Evolutionary conservation across 306 rosid species (phyloP), one percentile per base, ranked within the genome.

Genomic region (Styphnolobium japonicum): DNA sequence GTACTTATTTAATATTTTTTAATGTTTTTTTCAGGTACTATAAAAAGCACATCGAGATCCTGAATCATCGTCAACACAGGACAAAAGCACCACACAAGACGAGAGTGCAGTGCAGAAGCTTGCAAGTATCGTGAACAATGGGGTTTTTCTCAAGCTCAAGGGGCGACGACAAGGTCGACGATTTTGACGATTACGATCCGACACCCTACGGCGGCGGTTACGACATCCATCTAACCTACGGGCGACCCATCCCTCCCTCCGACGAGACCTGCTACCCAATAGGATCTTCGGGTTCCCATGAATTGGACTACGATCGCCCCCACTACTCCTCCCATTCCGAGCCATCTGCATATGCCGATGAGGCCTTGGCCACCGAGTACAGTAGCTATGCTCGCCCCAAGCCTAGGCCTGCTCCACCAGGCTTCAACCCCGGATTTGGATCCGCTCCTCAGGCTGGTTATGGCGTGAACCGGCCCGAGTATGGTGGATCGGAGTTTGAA

Each of bases 231-330:
- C 55, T 88, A 21, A 90, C 85, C 4, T 88, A 88, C 31, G 92
- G 95, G 11, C 91, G 88, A n/a, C 91, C 95, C 16, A 19, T 88
- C 12, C 80, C 80, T 3, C 92, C 91, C 0, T 82, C 87, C 0
- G 87, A 88, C 0, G 98, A 95, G 62, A 91, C 87, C 67, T 95
- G 99, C 77, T 84, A 93, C 82, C 57, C 91, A 0, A 23, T 63
- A 67, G 77, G 92, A 5, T 45, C 68, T 45, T 42, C 73, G 1
- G 82, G 81, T 3, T 52, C 89, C 25, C 84, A 80, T 1, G 83
- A 86, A 0, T 78, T 90, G 43, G 98, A 94, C 42, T 94, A 92
- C 77, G 96, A 92, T 56, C 98, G 97, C 31, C 96, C 98, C 4
- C 87, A 83, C 16, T 90, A 86, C 77, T 18, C 85, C 0, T 90